Evolutionary conservation across 2,329 filamentous ascomycete species (phyloP), one percentile per base, ranked within the genome.

Genomic region (Fusarium ambrosium): DNA sequence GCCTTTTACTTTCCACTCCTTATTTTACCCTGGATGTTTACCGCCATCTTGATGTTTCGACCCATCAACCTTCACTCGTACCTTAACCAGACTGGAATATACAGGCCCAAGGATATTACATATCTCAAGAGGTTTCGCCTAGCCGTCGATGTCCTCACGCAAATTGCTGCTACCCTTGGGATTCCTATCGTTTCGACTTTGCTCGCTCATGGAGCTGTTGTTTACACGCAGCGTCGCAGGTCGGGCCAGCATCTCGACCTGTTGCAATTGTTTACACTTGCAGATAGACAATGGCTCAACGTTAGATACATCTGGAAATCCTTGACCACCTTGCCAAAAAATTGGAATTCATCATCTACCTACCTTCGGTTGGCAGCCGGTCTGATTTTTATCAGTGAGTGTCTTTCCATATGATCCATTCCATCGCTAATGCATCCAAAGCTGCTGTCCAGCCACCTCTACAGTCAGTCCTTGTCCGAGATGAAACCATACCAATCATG

Each of bases 161-260:
- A 18, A 4, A 43, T 70, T 9, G 29, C 70, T 2, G 27, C 51
- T 22, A 37, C 60, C 6, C 24, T 74, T 18, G 53, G 70, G 2
- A 29, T 77, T 3, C 72, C 68, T 1, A 51, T 74, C 4, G 62
- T 75, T 18, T 75, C 74, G 16, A 24, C 59, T 18, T 45, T 77
- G 5, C 64, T 77, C 24, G 56, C 68, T 1, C 60, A 69, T 13
- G 74, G 70, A 34, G 66, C 62, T 6, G 68, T 72, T 37, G 64
- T 75, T 2, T 75, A 75, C 14, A 48, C 67, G 4, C 72, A 77
- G 24, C 70, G 66, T 10, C 56, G 63, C 24, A 51, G 41, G 2
- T 6, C 37, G 3, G 18, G 4, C 1, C 74, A 72, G 56, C 20
- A 61, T 6, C 24, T 77, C 5, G 69, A 34, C 11, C 14, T 70